Base-by-base conservation (phyloP, 768 basidiomycete species). In the Xanthoconium stramineum region DNA sequence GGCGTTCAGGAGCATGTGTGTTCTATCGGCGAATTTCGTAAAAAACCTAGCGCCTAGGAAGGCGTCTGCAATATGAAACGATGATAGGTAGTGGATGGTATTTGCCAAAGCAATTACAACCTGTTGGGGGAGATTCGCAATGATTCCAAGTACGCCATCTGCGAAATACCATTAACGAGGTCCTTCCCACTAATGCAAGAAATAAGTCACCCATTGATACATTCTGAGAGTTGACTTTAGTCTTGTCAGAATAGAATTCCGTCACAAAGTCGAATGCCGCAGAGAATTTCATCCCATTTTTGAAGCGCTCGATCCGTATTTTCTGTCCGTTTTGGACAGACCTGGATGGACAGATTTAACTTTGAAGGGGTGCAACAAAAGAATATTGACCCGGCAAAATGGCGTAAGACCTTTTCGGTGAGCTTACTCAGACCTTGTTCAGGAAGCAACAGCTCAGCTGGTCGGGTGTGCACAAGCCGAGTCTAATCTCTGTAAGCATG, bases 1-100 rank as follows among this genome's bases (percentile, higher is more conserved):
- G 28, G 86, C 87, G 47, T 88, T 89, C 45, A 99, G 78, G 20
- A 93, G 77, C 95, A 99, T 95, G 60, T 92, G 86, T 0, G 83
- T 80, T 52, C 81, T 80, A 24, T 85, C 83, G 5, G 89, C 77
- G 66, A 98, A 98, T 65, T 75, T 83, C 19, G 75, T 78, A 73
- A 97, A 96, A 67, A 91, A 91, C 24, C 79, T 80, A 3, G 89
- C 85, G 60, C 90, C 87, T 7, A 85, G 65, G 58, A 98, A 83
- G 17, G 87, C 85, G 58, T 91, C 85, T 15, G 90, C 88, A 32
- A 98, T 80, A 35, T 78, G 81, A 74, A 94, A 98, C 1, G 77
- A 76, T 40, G 79, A 78, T 2, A 94, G 81, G 66, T 95, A 83
- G 46, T 82, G 72, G 56, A 93, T 81, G 6, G 82, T 75, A 61